These are phyloP conservation scores for Yamagishiella unicocca DNA, from an alignment of 139 green algal species.

Conservation along the genomic window DNA sequence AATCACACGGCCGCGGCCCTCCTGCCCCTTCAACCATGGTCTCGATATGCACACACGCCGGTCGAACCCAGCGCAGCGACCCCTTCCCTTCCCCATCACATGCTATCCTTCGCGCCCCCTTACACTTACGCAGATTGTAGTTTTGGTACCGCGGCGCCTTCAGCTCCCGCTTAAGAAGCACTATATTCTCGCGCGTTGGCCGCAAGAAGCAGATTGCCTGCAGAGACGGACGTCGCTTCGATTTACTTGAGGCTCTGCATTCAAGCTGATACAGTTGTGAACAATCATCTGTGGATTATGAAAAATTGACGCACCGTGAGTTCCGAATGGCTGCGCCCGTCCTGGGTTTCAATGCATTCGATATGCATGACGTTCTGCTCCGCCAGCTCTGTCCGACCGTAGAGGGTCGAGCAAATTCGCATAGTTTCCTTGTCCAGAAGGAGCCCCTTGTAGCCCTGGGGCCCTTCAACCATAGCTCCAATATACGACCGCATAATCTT, in stretches of 20 bases:
- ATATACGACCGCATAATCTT: slow-evolving; percentile 73
- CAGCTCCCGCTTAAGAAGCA: slow-evolving; percentile 87
- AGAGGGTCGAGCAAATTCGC: slow-evolving; percentile 80
- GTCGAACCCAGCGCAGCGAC: no score
- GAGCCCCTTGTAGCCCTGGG: slow-evolving; percentile 92
- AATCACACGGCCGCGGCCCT: no score
- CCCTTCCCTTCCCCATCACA: no score
- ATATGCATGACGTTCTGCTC: slow-evolving; percentile 94
- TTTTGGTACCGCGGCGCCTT: slow-evolving; percentile 85
- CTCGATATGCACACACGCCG: no score
- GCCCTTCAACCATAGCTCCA: slow-evolving; percentile 65
- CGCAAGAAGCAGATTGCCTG: slow-evolving; percentile 93
- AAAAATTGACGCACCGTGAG: slow-evolving; percentile 83
- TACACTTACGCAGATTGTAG: slow-evolving; percentile 93
- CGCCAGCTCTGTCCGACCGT: slow-evolving; percentile 92
- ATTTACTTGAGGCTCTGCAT: neutral
- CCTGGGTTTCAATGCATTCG: slow-evolving; percentile 83
- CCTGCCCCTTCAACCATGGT: no score
- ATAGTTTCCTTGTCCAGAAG: slow-evolving; percentile 95
- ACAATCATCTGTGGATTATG: no score
- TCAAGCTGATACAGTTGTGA: no score
- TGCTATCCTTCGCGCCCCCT: no score
- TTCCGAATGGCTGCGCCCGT: slow-evolving; percentile 77
- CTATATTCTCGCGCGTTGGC: slow-evolving; percentile 91
- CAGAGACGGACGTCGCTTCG: neutral